Conservation (phyloP, 129 eudicot species). For the Artemisia annua region DNA sequence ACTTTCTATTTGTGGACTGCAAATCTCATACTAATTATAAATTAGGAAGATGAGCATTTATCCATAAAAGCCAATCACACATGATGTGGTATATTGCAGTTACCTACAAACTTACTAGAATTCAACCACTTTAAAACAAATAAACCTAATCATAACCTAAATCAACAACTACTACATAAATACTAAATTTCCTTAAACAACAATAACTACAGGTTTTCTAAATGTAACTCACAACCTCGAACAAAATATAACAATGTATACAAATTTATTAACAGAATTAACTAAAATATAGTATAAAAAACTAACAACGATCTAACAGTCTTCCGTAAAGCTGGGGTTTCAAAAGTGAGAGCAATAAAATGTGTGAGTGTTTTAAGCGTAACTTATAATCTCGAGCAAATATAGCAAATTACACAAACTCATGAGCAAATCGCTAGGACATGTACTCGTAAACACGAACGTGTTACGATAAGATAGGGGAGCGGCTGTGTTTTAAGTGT, state of each 20-base stretch:
- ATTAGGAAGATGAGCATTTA: neutral
- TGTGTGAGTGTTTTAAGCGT: too few relatives aligned
- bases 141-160: neutral
- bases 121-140: neutral
- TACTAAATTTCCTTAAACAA: neutral
- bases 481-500: too few relatives aligned
- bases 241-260: too few relatives aligned
- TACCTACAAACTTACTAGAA: neutral
- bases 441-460: neutral
- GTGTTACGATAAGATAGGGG: neutral
- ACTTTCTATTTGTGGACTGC: neutral
- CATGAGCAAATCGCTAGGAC: neutral
- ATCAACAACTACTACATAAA: neutral
- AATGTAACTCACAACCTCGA: neutral
- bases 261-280: neutral
- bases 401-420: neutral
- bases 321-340: neutral
- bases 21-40: neutral
- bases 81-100: neutral
- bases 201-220: neutral
- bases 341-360: too few relatives aligned
- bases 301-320: constrained; percentile 13
- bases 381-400: neutral
- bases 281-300: neutral
- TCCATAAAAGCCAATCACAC: neutral